Percentiles rank a stretch among this genome's conserved stretches.
phyloP scores from a whole-genome alignment of 208 protist species.

The Sergeia podlipaevii region DNA sequence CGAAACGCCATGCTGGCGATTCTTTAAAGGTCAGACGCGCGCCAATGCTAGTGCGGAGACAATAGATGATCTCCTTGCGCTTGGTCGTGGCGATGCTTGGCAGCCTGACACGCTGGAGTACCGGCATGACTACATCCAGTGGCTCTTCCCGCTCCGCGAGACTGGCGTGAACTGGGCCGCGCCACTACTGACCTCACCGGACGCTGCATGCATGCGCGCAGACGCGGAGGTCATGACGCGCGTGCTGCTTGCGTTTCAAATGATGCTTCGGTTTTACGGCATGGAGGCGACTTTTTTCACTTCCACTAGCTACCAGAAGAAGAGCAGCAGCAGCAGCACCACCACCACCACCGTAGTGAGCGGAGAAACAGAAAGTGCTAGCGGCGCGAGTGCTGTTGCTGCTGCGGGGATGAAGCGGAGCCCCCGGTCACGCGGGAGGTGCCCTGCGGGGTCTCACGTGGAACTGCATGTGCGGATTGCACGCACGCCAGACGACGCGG shows the following conservation, averaged over 20 bases:
- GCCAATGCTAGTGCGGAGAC: constrained; percentile 18
- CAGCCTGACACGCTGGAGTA: constrained; percentile 37
- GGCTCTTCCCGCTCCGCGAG: constrained; percentile 73
- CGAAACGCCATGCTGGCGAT: constrained; percentile 5
- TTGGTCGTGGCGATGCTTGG: constrained; percentile 18
- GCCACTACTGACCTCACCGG: constrained; percentile 47
- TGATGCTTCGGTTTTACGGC: constrained; percentile 85
- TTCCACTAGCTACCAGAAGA: too few relatives aligned
- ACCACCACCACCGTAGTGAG: too few relatives aligned
- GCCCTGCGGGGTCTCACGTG: background rate
- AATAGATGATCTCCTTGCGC: constrained; percentile 41
- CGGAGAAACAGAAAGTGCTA: too few relatives aligned
- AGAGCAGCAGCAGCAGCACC: too few relatives aligned
- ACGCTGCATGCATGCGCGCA: constrained; percentile 28
- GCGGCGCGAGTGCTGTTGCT: constrained; percentile 5
- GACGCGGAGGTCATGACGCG: constrained; percentile 36
- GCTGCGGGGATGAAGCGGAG: constrained; percentile 4
- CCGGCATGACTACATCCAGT: constrained; percentile 76
- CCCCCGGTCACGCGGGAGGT: too few relatives aligned
- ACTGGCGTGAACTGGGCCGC: constrained; percentile 57
- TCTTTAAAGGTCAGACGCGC: constrained; percentile 6
- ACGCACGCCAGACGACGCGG: constrained; percentile 4
- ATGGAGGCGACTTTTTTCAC: constrained; percentile 27
- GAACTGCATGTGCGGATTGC: background rate
- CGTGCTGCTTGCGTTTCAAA: constrained; percentile 34